Base-by-base conservation (phyloP, 805 yeast genomes). In the Nakazawaea wyomingensis region DNA sequence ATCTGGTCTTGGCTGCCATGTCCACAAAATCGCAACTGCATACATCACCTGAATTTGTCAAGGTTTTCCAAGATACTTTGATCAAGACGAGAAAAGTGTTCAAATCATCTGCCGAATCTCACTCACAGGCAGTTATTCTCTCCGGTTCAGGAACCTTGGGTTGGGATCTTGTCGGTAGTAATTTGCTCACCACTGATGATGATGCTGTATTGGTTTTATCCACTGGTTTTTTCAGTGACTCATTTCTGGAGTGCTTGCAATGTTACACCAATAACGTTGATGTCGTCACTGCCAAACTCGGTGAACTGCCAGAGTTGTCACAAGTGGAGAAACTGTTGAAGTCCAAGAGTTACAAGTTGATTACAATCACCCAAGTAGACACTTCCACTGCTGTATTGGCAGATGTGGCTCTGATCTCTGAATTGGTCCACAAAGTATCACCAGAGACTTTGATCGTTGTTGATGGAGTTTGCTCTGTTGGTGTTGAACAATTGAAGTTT, bases 391-490 rank as follows among this genome's bases (percentile, higher is more conserved):
- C 96, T n/a, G 96, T 91, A 33, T 76, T 89, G 32, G 69, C 81
- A 35, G 83, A 85, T 56, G 80, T 91, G 49, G 69, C 76, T 56
- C 66, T 69, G 14, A 71, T 89, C 45, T 64, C 95, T 21, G 65
- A 62, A 41, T 51, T 81, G n/a, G 82, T 85, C 47, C 77, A 79
- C 54, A 57, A 66, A 49, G 65, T 71, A 2, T 76, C 88, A 4
- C 97, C 98, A 42, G 84, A 85, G 24, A 78, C 96, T 19, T 72
- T 91, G 48, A 71, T 91, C 42, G 68, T 88, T 40, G 96, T 91
- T 32, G 99, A 91, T 62, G 96, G 95, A 37, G 98, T 91, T 24
- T 93, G 98, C 66, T 88, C 97, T 6, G 77, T 90, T 48, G 98
- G 85, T 20, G 93, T 86, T 47, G 99, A 91, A 67, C 74, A 78